phyloP scores from a whole-genome alignment of 768 basidiomycete genomes.

The Tylopilus subfusipes region DNA sequence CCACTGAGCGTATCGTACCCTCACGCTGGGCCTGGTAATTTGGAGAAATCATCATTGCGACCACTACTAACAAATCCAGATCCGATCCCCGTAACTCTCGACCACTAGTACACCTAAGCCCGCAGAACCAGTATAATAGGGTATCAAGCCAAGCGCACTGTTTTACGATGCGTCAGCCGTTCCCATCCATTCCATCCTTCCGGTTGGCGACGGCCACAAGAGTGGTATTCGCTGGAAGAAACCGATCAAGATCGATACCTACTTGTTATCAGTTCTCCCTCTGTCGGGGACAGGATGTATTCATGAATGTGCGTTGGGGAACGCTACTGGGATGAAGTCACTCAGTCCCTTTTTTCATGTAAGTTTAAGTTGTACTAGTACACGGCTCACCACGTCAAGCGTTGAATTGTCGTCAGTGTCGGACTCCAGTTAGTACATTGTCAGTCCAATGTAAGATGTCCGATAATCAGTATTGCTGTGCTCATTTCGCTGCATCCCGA shows the following conservation, averaged over 20 bases:
- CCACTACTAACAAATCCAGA: too few species aligned
- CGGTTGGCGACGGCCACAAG: constrained; percentile 68
- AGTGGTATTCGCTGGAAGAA: constrained; percentile 77
- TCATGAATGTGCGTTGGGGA: not conserved
- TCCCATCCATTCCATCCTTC: constrained; percentile 59
- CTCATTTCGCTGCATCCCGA: not conserved
- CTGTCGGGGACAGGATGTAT: not conserved
- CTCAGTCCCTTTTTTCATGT: not conserved
- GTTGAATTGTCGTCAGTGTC: too few species aligned
- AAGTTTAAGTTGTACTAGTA: not conserved
- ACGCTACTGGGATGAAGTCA: not conserved
- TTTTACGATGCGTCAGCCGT: constrained; percentile 62
- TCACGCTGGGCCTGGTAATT: too few species aligned
- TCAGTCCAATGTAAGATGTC: too few species aligned
- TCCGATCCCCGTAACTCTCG: too few species aligned
- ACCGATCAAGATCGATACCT: constrained; percentile 17
- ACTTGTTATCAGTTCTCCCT: not conserved
- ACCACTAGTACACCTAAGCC: too few species aligned
- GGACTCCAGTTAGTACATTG: not conserved
- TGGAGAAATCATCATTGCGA: too few species aligned
- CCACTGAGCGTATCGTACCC: too few species aligned
- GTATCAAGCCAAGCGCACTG: too few species aligned
- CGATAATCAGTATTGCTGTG: constrained; percentile 6
- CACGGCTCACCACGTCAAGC: too few species aligned
- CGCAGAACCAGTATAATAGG: too few species aligned